Evolutionary conservation across 306 rosid species (phyloP).

Genomic region (Glycyrrhiza uralensis): DNA sequence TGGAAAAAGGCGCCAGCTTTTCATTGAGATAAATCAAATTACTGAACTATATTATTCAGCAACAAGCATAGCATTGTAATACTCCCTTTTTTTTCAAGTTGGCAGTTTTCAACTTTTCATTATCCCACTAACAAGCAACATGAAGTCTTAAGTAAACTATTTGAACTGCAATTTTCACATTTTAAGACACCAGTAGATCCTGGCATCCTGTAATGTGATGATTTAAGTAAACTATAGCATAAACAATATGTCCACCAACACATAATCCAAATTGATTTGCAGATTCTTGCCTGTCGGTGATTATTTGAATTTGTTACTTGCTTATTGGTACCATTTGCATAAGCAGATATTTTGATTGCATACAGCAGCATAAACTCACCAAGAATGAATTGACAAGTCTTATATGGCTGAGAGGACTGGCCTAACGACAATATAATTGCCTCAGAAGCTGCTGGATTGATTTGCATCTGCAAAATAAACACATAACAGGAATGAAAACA

Average conservation of each 20-base stretch:
- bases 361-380: constrained; percentile 45
- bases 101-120: not conserved
- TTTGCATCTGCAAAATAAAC: constrained; percentile 64
- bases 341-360: not conserved
- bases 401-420: constrained; percentile 80
- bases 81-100: not conserved
- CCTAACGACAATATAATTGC: constrained; percentile 66
- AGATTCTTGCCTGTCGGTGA: not conserved
- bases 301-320: not conserved
- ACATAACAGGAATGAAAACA: constrained; percentile 12
- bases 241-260: not conserved
- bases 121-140: constrained; percentile 1
- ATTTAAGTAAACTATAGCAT: not conserved
- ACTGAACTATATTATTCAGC: not conserved
- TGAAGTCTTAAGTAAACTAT: not conserved
- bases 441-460: constrained; percentile 72
- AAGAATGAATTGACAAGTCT: constrained; percentile 82
- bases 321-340: not conserved
- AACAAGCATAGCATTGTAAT: not conserved
- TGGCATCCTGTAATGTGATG: not conserved
- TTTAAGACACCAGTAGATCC: not conserved
- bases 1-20: no score
- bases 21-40: not conserved
- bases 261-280: not conserved
- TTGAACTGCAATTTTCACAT: not conserved